Conservation (phyloP, 441 rosid genomes). For the Viola pubescens region DNA sequence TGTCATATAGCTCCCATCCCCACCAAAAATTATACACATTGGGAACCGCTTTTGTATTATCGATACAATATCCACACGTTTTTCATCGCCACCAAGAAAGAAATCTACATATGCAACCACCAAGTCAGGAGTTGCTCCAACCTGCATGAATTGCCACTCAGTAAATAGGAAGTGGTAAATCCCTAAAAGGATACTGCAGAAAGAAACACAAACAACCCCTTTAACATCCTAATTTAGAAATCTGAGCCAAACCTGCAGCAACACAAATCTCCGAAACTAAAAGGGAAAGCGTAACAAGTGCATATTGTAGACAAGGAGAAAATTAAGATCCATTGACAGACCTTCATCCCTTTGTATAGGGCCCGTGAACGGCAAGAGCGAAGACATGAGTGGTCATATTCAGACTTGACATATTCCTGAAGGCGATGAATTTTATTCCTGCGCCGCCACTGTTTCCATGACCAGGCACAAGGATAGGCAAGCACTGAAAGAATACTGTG, state of each 20-base stretch:
- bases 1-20: slow-evolving; percentile 97
- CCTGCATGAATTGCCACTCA: slow-evolving; percentile 39
- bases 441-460: slow-evolving; percentile 96
- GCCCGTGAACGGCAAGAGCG: slow-evolving; percentile 99
- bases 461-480: slow-evolving; percentile 96
- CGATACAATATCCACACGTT: slow-evolving; percentile 87
- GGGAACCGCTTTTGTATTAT: slow-evolving; percentile 89
- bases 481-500: slow-evolving; percentile 85
- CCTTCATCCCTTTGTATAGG: slow-evolving; percentile 98
- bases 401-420: slow-evolving; percentile 91
- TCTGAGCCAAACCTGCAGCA: not conserved
- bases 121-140: slow-evolving; percentile 93
- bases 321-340: slow-evolving; percentile 14
- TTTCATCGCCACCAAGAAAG: slow-evolving; percentile 98
- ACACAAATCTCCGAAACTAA: no score
- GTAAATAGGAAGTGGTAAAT: not conserved
- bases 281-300: slow-evolving; percentile 9
- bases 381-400: slow-evolving; percentile 96
- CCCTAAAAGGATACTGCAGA: not conserved
- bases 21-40: slow-evolving; percentile 96
- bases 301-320: no score
- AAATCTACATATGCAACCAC: slow-evolving; percentile 95
- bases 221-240: not conserved
- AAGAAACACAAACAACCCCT: not conserved
- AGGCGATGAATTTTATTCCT: slow-evolving; percentile 81